phyloP scores from a whole-genome alignment of 192 early-diverging fungal genomes.

The Coemansia sp. region DNA sequence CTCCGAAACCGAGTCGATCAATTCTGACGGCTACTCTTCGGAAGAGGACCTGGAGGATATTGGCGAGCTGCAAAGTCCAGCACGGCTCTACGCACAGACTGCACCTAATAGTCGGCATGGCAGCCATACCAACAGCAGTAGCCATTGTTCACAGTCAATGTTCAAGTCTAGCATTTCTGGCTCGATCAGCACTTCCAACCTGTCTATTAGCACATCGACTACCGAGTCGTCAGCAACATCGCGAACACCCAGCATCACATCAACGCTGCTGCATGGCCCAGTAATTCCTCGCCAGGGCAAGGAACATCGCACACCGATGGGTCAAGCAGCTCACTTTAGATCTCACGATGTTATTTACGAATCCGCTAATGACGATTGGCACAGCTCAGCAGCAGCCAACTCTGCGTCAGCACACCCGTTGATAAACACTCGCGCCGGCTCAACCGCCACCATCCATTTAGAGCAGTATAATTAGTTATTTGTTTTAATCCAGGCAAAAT shows the following conservation, averaged over 20 bases:
- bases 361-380: not conserved
- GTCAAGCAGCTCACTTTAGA: conserved; percentile 15
- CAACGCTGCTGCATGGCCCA: conserved; percentile 29
- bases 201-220: conserved; percentile 17
- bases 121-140: not conserved
- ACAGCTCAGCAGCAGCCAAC: not conserved
- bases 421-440: conserved; percentile 11
- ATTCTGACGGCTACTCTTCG: conserved; percentile 26
- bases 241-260: conserved; percentile 18
- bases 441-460: conserved; percentile 30
- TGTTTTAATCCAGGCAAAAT: not conserved
- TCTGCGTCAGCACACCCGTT: not conserved
- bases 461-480: conserved; percentile 21
- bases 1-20: conserved; percentile 19
- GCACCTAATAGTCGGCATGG: conserved; percentile 13
- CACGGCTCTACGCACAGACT: conserved; percentile 8
- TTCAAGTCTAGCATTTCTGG: not conserved
- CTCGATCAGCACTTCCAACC: conserved; percentile 4
- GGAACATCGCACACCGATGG: conserved; percentile 7
- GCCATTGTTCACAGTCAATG: conserved; percentile 8
- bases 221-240: conserved; percentile 13
- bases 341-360: conserved; percentile 23
- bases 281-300: conserved; percentile 31
- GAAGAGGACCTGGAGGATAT: conserved; percentile 11
- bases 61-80: not conserved